Percentiles rank a stretch among this genome's conserved stretches.
These are phyloP conservation scores for Sphaerulina vaccinii DNA, from an alignment of 2,329 filamentous ascomycete species.

Conservation along the genomic window DNA sequence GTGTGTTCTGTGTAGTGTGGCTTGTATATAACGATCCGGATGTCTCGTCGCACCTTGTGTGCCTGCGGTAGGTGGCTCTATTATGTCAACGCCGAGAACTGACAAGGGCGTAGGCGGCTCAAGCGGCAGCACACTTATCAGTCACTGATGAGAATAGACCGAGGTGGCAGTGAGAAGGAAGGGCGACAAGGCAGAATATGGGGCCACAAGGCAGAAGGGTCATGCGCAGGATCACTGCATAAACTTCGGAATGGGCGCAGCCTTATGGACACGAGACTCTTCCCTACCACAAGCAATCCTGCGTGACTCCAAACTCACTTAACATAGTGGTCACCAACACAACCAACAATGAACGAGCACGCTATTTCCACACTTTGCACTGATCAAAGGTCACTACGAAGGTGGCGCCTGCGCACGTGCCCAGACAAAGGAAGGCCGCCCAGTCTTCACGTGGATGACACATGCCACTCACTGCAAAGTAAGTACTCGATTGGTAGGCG, in stretches of 20 bases:
- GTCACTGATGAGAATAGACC: not conserved
- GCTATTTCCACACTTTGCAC: not conserved
- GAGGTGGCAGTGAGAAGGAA: not conserved
- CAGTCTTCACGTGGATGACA: conserved; percentile 3
- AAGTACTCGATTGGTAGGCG: no score
- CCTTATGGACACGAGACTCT: not conserved
- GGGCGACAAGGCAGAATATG: not conserved
- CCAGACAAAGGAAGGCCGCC: conserved; percentile 7
- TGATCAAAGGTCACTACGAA: conserved; percentile 7
- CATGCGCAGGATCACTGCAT: conserved; percentile 1
- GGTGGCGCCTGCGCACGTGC: not conserved
- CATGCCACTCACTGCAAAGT: no score
- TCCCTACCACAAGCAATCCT: not conserved
- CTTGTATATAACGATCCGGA: no score
- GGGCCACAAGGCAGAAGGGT: conserved; percentile 1
- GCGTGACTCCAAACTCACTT: not conserved
- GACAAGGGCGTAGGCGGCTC: no score
- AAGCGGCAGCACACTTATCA: no score
- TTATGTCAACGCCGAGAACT: not conserved
- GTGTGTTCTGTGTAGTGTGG: no score
- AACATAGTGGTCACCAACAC: no score
- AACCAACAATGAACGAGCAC: not conserved
- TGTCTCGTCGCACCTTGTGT: no score
- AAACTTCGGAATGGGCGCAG: not conserved
- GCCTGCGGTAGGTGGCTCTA: not conserved